Evolutionary conservation across 1,284 basidiomycete genomes (phyloP).

Genomic region (Ceratobasidium sp.): DNA sequence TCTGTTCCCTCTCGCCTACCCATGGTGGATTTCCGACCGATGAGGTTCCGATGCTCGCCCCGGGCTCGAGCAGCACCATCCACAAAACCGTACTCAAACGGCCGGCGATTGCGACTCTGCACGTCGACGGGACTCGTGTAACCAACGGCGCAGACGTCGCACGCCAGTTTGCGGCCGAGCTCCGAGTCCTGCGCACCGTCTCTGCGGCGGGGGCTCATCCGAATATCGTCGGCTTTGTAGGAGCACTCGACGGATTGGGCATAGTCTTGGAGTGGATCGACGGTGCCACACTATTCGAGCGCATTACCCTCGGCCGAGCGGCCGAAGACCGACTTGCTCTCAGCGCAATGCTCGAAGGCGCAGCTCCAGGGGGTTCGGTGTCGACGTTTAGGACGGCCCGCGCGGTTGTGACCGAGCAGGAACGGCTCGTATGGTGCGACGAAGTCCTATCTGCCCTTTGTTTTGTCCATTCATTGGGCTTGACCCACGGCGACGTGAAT

Average conservation of each 20-base stretch:
- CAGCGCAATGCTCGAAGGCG: conserved; percentile 22
- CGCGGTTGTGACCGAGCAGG: conserved; percentile 60
- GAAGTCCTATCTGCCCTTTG: conserved; percentile 79
- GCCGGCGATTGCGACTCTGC: conserved; percentile 38
- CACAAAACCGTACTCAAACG: conserved; percentile 41
- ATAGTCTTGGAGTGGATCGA: conserved; percentile 87
- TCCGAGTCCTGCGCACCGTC: conserved; percentile 79
- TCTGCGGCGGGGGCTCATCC: conserved; percentile 59
- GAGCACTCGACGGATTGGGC: conserved; percentile 79
- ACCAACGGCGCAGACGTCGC: conserved; percentile 62
- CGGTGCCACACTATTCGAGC: conserved; percentile 74
- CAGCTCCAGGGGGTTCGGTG: conserved; percentile 13
- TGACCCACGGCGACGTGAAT: conserved; percentile 80
- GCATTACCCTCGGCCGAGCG: conserved; percentile 31
- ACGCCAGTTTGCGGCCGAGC: conserved; percentile 79
- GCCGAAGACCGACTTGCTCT: conserved; percentile 33
- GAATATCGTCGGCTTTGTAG: conserved; percentile 80
- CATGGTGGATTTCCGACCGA: neutral
- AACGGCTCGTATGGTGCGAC: conserved; percentile 61
- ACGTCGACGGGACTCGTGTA: conserved; percentile 40
- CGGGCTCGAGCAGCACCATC: conserved; percentile 41
- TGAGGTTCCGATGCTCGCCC: neutral
- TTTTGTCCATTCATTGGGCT: conserved; percentile 73
- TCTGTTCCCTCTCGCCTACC: conserved; percentile 27
- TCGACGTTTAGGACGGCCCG: conserved; percentile 27